Percentiles rank a stretch among this genome's conserved stretches.
Evolutionary conservation across 176 grass and related monocot genomes (phyloP).

Genomic region (Paspalum notatum): DNA sequence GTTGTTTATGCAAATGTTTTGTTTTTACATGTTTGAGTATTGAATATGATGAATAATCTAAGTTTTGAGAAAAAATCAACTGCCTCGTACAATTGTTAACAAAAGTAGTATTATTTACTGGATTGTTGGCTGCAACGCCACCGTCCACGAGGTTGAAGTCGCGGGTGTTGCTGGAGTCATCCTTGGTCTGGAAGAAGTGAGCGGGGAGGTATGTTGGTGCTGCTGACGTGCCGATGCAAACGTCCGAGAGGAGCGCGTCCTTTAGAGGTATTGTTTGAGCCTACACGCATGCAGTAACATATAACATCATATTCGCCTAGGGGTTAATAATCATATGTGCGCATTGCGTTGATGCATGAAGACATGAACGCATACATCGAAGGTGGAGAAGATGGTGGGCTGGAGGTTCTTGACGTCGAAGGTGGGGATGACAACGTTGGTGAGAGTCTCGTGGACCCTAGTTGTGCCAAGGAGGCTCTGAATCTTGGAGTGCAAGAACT

Average conservation of each 20-base stretch:
- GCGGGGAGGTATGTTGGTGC: slow-evolving; percentile 59
- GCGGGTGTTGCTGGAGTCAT: slow-evolving; percentile 21
- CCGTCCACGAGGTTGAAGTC: slow-evolving; percentile 71
- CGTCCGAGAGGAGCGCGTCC: slow-evolving; percentile 57
- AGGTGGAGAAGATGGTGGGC: slow-evolving; percentile 53
- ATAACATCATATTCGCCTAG: too few relatives aligned
- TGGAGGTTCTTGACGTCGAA: slow-evolving; percentile 50
- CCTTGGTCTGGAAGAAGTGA: slow-evolving; percentile 54
- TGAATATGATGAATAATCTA: too few relatives aligned
- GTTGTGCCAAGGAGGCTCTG: slow-evolving; percentile 17
- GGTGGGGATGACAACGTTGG: slow-evolving; percentile 50
- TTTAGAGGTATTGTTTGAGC: slow-evolving; percentile 30
- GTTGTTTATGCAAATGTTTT: too few relatives aligned
- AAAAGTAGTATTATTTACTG: slow-evolving; percentile 44
- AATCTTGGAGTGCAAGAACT: slow-evolving; percentile 37
- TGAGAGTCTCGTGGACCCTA: slow-evolving; percentile 39
- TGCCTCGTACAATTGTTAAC: too few relatives aligned
- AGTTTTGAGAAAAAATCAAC: too few relatives aligned
- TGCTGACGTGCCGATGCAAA: slow-evolving; percentile 65
- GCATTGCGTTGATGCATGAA: too few relatives aligned
- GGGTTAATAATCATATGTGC: too few relatives aligned
- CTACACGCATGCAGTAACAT: slow-evolving; percentile 5
- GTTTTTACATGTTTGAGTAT: too few relatives aligned
- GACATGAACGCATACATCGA: too few relatives aligned
- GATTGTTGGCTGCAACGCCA: slow-evolving; percentile 66